Conservation (phyloP, 1,284 basidiomycete genomes). For the Phlebopus sp. region DNA sequence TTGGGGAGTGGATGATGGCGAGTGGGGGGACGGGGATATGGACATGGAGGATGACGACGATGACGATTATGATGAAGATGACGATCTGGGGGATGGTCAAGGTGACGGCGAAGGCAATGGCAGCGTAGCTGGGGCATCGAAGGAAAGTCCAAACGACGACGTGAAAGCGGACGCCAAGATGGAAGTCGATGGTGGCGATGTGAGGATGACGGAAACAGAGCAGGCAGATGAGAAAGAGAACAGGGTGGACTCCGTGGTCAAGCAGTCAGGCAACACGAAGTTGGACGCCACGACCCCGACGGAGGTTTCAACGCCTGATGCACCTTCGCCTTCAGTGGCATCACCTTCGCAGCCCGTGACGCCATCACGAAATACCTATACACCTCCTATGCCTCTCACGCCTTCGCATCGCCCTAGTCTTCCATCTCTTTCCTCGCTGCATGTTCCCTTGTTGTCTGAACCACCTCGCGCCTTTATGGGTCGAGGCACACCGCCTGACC, state of each 20-base stretch:
- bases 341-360: slow-evolving; percentile 5
- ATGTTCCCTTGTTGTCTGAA: slow-evolving; percentile 31
- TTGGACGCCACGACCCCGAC: background rate
- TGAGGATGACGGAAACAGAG: slow-evolving; percentile 1
- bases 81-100: slow-evolving; percentile 16
- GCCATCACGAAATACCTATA: slow-evolving; percentile 4
- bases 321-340: background rate
- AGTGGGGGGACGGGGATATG: slow-evolving; percentile 28
- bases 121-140: slow-evolving; percentile 3
- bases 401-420: slow-evolving; percentile 10
- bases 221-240: slow-evolving; percentile 6
- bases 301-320: background rate
- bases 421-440: slow-evolving; percentile 29
- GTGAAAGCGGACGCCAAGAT: background rate
- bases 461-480: slow-evolving; percentile 35
- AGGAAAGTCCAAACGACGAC: background rate
- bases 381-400: slow-evolving; percentile 8
- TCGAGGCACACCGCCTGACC: slow-evolving; percentile 31
- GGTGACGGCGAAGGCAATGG: slow-evolving; percentile 14
- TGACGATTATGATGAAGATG: slow-evolving; percentile 30
- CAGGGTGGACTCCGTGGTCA: background rate
- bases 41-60: slow-evolving; percentile 34
- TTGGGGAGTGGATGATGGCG: slow-evolving; percentile 24
- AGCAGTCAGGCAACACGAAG: background rate
- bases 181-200: background rate